Evolutionary conservation across 495 filamentous ascomycete species (phyloP).

Genomic region (Lophiotrema nucula): DNA sequence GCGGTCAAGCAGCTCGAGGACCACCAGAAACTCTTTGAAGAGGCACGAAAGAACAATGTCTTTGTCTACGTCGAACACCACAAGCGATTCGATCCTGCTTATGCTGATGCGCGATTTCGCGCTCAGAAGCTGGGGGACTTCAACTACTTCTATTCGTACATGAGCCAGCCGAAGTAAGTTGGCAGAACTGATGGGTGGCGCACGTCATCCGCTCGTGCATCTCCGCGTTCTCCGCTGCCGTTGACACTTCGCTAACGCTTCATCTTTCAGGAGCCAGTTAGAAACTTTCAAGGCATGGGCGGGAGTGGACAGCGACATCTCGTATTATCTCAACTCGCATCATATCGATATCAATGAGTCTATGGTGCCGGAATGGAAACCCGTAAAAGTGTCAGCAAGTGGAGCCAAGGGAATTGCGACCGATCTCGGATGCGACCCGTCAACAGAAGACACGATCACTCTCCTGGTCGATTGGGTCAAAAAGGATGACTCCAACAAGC

Average conservation of each 20-base stretch:
- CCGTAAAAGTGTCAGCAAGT: conserved; percentile 74
- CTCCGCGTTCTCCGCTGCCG: not conserved
- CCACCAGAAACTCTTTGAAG: conserved; percentile 71
- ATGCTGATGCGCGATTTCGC: conserved; percentile 78
- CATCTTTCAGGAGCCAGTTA: conserved; percentile 53
- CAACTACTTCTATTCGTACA: conserved; percentile 97
- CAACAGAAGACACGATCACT: conserved; percentile 91
- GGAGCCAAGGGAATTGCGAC: conserved; percentile 69
- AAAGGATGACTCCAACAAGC: conserved; percentile 61
- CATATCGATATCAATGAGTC: conserved; percentile 88
- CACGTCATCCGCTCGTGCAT: no score
- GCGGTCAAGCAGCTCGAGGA: conserved; percentile 79
- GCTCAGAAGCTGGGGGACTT: conserved; percentile 78
- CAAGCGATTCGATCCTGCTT: conserved; percentile 91
- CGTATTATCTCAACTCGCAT: conserved; percentile 92
- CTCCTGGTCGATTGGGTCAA: conserved; percentile 84
- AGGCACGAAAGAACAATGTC: conserved; percentile 70
- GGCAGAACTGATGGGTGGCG: no score
- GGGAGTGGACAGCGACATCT: conserved; percentile 85
- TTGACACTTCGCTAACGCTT: not conserved
- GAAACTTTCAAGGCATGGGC: conserved; percentile 98
- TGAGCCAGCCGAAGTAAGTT: conserved; percentile 82
- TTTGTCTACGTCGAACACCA: conserved; percentile 96
- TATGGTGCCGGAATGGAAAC: conserved; percentile 80
- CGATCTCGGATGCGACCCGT: conserved; percentile 70